Base-by-base conservation (phyloP, 108 stramenopile species). In the Stephanodiscus minutulus region DNA sequence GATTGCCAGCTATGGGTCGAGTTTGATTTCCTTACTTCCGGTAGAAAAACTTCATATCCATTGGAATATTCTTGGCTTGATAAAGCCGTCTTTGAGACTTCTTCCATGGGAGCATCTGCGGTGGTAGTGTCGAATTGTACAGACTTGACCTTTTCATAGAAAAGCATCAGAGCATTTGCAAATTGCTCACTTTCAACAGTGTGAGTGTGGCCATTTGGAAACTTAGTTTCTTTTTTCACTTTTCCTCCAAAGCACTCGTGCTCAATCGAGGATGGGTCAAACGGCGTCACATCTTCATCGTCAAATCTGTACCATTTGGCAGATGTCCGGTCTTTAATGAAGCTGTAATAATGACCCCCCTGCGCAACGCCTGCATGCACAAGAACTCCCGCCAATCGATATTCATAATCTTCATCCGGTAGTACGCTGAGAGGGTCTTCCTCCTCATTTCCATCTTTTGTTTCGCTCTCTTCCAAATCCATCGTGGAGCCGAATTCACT, bases 271-370 rank as follows among this genome's bases (percentile, higher is more conserved):
- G 77, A 68, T 11, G 96, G 89, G 73, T 97, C 92, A 73, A 98
- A 98, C 0, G 96, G 91, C 36, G 92, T 96, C 1, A 98, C 98
- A 74, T 98, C 98, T 69, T 98, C 98, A 66, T 98, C 98, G 68
- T 98, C 98, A 68, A 97, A 98, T 20, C 90, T 86, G 76, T 92
- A 97, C 98, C 98, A 98, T 58, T 91, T 85, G 37, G 87, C 85
- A 47, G 64, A 73, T 29, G 82, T 86, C 37, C 95, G 84, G 64
- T 98, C 96, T 73, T 88, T 88, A 76, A 98, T 95, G 83, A 96
- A 98, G 48, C 91, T 93, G 84, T 98, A 98, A 85, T 98, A 98
- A 64, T 98, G 98, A 0, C 98, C 98, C 9, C 98, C 98, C 83
- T 97, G 97, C 7, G 98, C 98, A 28, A 98, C 95, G 46, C 98